Base-by-base conservation (phyloP, 495 filamentous ascomycete genomes). In the Podospora pseudocomata region DNA sequence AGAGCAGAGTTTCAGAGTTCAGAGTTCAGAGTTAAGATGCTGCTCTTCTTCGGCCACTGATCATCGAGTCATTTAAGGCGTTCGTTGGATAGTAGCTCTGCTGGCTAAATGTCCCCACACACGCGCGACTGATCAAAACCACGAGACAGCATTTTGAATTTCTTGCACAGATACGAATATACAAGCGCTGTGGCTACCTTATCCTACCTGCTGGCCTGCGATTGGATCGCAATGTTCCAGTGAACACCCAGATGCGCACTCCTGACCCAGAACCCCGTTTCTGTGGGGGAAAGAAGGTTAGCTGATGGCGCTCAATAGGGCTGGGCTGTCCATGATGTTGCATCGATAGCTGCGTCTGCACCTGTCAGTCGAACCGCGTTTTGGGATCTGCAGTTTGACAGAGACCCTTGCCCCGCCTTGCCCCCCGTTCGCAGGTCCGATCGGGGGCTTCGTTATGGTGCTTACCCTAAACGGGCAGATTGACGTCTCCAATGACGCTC, bases 401-500 rank as follows among this genome's bases (percentile, higher is more conserved):
- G 64, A 28, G 55, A 69, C 67, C 68, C 68, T 19, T 67, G 65
- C 68, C 65, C 34, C 66, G 34, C 66, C 39, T n/a, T 55, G 20
- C 15, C 60, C 55, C 57, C 26, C n/a, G 20, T 32, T 63, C 30
- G 66, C 57, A 39, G 57, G 62, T 28, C 28, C 32, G 61, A 19
- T 23, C 56, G 26, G 54, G 34, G 56, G 49, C 55, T 28, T 44
- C 59, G 6, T 18, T 61, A 7, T 28, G 26, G 23, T 61, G 19
- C 23, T 18, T 18, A 18, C 26, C n/a, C 16, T 28, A 30, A 18
- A 30, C 16, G 26, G 23, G 23, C 26, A 18, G 16, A 54, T 64
- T 68, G 67, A 68, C 67, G 67, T 61, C 67, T 27, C 49, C 63
- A 53, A 66, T 66, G 68, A 70, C 60, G 68, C 34, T 26, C 11